Evolutionary conservation across 805 yeast species (phyloP).

Genomic region (Lachancea meyersii): DNA sequence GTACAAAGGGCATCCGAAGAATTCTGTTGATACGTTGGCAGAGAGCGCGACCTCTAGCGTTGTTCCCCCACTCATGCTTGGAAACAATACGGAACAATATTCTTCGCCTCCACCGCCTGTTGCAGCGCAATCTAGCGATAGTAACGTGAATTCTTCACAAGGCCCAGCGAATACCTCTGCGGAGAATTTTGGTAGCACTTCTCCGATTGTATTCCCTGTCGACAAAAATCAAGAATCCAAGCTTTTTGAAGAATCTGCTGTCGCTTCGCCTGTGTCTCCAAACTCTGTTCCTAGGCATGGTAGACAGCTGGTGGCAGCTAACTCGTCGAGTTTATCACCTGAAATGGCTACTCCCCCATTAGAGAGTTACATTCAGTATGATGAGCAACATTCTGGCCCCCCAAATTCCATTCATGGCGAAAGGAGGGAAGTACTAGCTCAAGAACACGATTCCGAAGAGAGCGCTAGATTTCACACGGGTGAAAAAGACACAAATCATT

Average conservation of each 20-base stretch:
- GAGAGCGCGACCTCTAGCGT: slow-evolving; percentile 14
- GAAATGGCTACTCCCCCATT: too few species aligned
- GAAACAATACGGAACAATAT: not conserved
- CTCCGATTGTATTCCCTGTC: slow-evolving; percentile 4
- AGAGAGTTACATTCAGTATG: too few species aligned
- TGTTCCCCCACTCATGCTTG: slow-evolving; percentile 14
- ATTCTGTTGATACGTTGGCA: slow-evolving; percentile 12
- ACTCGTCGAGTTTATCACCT: too few species aligned
- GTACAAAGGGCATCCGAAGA: slow-evolving; percentile 21
- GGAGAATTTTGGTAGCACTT: slow-evolving; percentile 1
- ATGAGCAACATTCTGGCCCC: too few species aligned
- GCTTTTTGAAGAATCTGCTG: not conserved
- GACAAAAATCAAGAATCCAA: not conserved
- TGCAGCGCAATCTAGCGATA: not conserved
- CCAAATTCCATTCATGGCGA: too few species aligned
- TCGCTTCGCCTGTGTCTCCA: not conserved
- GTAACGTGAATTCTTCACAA: not conserved
- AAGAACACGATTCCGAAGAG: too few species aligned
- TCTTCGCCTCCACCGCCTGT: not conserved
- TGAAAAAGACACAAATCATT: too few species aligned
- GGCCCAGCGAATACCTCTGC: not conserved
- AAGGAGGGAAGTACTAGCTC: too few species aligned
- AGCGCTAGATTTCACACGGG: too few species aligned
- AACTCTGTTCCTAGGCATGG: too few species aligned
- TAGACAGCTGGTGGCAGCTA: too few species aligned